Base-by-base conservation (phyloP, 2,329 filamentous ascomycete species). In the Claviceps arundinis region DNA sequence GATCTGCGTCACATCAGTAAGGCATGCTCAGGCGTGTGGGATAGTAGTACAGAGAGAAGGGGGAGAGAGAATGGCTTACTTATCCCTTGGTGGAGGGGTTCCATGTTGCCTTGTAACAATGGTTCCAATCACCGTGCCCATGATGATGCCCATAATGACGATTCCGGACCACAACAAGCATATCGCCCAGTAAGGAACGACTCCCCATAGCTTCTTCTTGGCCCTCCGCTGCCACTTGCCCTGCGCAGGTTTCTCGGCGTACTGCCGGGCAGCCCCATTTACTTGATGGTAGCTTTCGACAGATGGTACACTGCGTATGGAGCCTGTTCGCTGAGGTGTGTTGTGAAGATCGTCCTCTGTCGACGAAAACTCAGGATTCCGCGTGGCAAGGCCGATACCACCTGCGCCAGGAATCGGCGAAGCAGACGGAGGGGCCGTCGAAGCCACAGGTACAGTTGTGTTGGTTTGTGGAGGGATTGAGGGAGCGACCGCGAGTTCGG, bases 181-280 rank as follows among this genome's bases (percentile, higher is more conserved):
- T 34, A 84, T 70, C 1, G 76, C 78, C 81, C 81, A 84, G 53
- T 77, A 76, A 0, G 81, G 81, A 19, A 84, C 67, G 19, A 82
- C 70, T 5, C 78, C 77, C 61, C 76, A 81, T 4, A 81, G 60
- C 56, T 75, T 80, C 60, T 70, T 74, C 60, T 70, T 75, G 11
- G 78, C 79, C 46, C 71, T 66, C 11, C 64, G 59, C 61, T 80
- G 74, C 76, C 78, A 82, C 56, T 74, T 78, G 22, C 66, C 61
- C 4, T 67, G 64, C 8, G 64, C 57, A 16, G 68, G 67, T 59
- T 83, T 79, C 60, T 82, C 73, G 1, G 69, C 68, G 14, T 70
- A 56, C 22, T 57, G 64, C 16, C 63, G 61, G 3, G 76, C 74
- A 5, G 73, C 74, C 1, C 70, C 71, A 58, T 80, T 79, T 56